Evolutionary conservation across 78 protist genomes (phyloP).

Genomic region (Fonticula alba): DNA sequence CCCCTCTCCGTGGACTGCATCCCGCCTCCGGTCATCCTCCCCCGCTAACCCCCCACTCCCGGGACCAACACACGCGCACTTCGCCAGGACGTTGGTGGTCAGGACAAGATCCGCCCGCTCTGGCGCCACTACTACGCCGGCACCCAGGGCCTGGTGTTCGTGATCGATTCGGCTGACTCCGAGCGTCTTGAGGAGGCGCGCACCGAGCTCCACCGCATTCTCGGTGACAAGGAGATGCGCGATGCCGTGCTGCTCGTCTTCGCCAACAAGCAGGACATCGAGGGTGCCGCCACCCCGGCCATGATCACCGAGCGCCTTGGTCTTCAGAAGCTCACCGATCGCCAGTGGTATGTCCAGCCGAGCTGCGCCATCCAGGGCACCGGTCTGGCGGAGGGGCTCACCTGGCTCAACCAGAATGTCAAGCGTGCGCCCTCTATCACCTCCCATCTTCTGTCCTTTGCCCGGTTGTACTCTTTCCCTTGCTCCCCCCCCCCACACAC

Average conservation of each 20-base stretch:
- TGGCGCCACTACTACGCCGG: slow-evolving; percentile 42
- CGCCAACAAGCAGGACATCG: slow-evolving; percentile 71
- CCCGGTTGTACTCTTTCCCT: no score
- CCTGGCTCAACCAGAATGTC: no score
- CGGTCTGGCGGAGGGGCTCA: no score
- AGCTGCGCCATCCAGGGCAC: no score
- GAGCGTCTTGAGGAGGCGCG: slow-evolving; percentile 26
- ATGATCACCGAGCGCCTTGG: no score
- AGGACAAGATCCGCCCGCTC: slow-evolving; percentile 22
- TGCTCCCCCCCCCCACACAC: no score
- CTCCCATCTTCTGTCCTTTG: no score
- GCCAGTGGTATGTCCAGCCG: no score
- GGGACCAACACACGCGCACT: neutral
- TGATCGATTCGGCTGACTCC: slow-evolving; percentile 32
- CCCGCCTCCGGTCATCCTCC: neutral
- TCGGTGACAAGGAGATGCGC: slow-evolving; percentile 34
- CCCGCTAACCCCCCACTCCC: neutral
- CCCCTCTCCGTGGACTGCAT: neutral
- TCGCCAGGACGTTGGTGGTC: slow-evolving; percentile 57
- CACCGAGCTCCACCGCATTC: slow-evolving; percentile 10
- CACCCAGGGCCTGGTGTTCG: slow-evolving; percentile 33
- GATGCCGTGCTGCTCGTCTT: slow-evolving; percentile 42
- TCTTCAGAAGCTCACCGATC: no score
- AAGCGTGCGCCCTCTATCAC: no score
- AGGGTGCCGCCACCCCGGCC: slow-evolving; percentile 27